Evolutionary conservation across 768 basidiomycete genomes (phyloP), one percentile per base, ranked within the genome.

Genomic region (Rickenella mellea): DNA sequence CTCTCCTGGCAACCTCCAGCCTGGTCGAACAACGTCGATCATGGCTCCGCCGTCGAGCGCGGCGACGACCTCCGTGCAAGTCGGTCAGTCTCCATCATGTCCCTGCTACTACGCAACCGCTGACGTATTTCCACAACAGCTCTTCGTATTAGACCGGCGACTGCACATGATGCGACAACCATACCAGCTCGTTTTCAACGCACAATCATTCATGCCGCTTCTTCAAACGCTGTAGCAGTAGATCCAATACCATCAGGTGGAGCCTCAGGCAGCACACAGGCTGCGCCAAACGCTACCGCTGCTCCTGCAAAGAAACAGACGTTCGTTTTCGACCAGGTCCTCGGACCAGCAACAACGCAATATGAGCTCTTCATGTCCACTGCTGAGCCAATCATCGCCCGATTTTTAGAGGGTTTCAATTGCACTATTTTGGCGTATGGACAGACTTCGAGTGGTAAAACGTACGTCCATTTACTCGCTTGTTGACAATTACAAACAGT

Each of bases 341-440:
- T 96, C 55, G 72, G 78, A 2, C 91, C 87, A n/a, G 68, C 77
- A 22, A 79, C 86, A 27, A 83, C 80, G 0, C 96, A 99, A 58
- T 76, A 83, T 62, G 76, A 80, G 22, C 74, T 97, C 51, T 99
- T 89, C 63, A 81, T 80, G 24, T 73, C 74, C 5, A 93, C 92
- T 27, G 84, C 89, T 17, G 73, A 82, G 33, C 88, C 88, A 9
- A 82, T 94, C 55, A 72, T 93, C 48, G 74, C 80, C 22, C 83
- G 87, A 51, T 94, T 94, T 59, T 57, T 90, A 24, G 88, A 92
- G 55, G 94, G 94, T 4, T 92, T 92, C 63, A 99, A 99, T 66
- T 94, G 93, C 48, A 99, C 96, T 9, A 85, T 98, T 42, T 78
- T 99, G 50, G 96, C 96, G 39, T 99, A 99, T 63, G 94, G 94